Base-by-base conservation (phyloP, 352 stramenopile genomes). In the Phytophthora citrophthora region DNA sequence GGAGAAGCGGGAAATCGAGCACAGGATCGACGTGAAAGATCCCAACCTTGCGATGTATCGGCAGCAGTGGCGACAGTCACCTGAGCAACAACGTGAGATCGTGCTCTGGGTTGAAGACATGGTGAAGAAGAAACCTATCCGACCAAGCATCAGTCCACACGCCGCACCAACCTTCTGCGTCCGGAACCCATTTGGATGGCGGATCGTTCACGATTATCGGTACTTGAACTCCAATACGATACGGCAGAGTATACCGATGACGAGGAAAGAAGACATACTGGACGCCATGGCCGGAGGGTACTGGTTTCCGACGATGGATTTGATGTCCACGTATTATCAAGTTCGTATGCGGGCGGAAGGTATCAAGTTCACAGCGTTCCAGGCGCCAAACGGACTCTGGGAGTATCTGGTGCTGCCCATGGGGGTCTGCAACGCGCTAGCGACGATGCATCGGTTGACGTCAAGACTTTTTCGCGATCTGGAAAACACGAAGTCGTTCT, bases 321-420 rank as follows among this genome's bases (percentile, higher is more conserved):
- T 69, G 34, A 57, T 61, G 36, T 58, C 36, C 0, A 54, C 32
- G 3, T 74, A 56, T 41, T 72, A 70, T 29, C 59, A 75, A 60
- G 60, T 72, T 1, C 46, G 45, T 12, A 74, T 75, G 64, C 34
- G 36, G 0, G 41, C n/a, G 20, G 20, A 20, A 20, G 20, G 2
- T 20, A 20, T 20, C 20, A 20, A 20, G 20, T 20, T 20, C 20
- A 20, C 20, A 20, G 20, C 20, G 20, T 20, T 20, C 20, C 20
- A 20, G 20, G 20, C 20, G 20, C 20, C 20, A 20, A 20, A 20
- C 20, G 20, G 20, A 20, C 20, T 20, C 20, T 20, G 20, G 20
- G 20, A 20, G 20, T 20, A 20, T 20, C 20, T 20, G 20, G 20
- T 20, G 20, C 20, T 20, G 20, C 20, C 20, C 20, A 20, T 20